Conservation (phyloP, 2,329 filamentous ascomycete species). For the Mariannaea elegans region DNA sequence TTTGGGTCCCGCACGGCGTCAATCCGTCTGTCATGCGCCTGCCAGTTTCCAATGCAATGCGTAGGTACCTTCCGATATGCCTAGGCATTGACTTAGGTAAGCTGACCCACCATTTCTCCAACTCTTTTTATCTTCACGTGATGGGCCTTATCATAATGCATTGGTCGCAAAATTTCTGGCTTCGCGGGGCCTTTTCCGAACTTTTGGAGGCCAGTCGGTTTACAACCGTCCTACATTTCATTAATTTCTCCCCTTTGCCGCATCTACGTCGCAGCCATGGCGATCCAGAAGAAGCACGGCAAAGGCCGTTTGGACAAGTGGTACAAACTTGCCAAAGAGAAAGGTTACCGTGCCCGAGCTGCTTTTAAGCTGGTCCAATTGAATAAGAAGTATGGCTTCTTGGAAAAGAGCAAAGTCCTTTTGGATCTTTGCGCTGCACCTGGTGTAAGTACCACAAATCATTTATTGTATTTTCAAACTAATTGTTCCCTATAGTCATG, state of each 20-base stretch:
- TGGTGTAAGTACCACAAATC: constrained; percentile 66
- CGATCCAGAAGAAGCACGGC: constrained; percentile 98
- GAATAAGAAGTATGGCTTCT: constrained; percentile 98
- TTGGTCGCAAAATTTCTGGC: constrained; percentile 47
- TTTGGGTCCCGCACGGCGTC: constrained; percentile 22
- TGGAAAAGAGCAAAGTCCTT: constrained; percentile 95
- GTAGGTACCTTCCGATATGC: not conserved
- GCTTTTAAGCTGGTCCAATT: constrained; percentile 98
- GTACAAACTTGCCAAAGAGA: constrained; percentile 98
- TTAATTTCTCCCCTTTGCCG: constrained; percentile 7
- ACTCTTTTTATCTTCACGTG: constrained; percentile 46
- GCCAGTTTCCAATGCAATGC: constrained; percentile 25
- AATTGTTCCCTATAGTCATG: constrained; percentile 70
- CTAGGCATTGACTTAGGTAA: constrained; percentile 2
- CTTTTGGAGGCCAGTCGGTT: constrained; percentile 24
- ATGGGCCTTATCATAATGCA: constrained; percentile 37
- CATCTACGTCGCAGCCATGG: constrained; percentile 66
- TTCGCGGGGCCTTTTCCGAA: constrained; percentile 30
- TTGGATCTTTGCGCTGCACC: constrained; percentile 98
- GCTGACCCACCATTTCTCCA: not conserved
- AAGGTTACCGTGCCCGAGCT: constrained; percentile 93
- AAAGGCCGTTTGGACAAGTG: constrained; percentile 99
- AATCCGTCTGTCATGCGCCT: constrained; percentile 30
- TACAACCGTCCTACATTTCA: constrained; percentile 9
- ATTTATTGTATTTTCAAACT: constrained; percentile 27